phyloP scores from a whole-genome alignment of 1,284 basidiomycete genomes.

The Chalciporus piperatoides region DNA sequence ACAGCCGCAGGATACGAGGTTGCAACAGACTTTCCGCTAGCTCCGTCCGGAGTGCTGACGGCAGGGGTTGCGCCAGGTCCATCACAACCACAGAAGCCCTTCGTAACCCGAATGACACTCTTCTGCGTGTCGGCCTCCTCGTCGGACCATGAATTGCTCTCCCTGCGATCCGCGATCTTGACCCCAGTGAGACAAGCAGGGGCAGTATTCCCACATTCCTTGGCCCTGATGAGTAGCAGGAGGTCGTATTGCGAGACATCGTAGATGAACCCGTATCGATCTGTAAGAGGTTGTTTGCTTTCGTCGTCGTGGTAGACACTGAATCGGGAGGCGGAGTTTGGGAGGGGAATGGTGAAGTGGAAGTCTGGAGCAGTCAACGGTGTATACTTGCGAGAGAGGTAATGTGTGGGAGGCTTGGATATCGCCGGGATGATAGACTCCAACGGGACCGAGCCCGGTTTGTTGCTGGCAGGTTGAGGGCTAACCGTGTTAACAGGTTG shows the following conservation, averaged over 20 bases:
- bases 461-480: constrained; percentile 27
- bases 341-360: constrained; percentile 58
- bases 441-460: constrained; percentile 73
- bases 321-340: constrained; percentile 54
- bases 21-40: constrained; percentile 9
- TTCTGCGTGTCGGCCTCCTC: constrained; percentile 42
- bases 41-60: constrained; percentile 12
- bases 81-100: constrained; percentile 56
- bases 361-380: constrained; percentile 67
- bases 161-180: constrained; percentile 77
- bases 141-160: constrained; percentile 72
- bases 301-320: constrained; percentile 51
- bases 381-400: constrained; percentile 68
- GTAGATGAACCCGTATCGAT: constrained; percentile 95
- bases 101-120: constrained; percentile 53
- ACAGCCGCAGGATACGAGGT: constrained; percentile 17
- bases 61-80: constrained; percentile 34
- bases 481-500: constrained; percentile 11
- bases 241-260: constrained; percentile 80
- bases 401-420: constrained; percentile 83
- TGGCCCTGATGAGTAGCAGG: constrained; percentile 69
- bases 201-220: constrained; percentile 69
- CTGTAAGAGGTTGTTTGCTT: constrained; percentile 71
- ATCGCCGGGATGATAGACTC: constrained; percentile 86
- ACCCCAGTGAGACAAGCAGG: constrained; percentile 85